Evolutionary conservation across 306 rosid species (phyloP).

Genomic region (Arachis hypogaea): DNA sequence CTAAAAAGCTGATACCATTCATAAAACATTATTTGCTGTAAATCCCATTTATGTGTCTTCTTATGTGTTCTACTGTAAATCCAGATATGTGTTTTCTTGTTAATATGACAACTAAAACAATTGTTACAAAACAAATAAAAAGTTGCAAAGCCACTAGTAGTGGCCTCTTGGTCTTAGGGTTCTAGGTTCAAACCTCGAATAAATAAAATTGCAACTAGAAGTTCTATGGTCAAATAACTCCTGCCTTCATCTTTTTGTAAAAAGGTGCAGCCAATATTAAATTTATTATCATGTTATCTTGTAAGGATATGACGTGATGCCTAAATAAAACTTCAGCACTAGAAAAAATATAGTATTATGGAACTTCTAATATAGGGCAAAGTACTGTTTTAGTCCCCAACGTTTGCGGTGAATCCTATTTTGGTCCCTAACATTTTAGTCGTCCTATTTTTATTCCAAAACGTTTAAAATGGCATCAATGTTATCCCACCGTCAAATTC

Average conservation of each 20-base stretch:
- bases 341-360: not conserved
- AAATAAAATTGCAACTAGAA: not conserved
- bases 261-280: not conserved
- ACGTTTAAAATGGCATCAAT: too few relatives aligned
- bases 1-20: not conserved
- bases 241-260: not conserved
- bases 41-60: not conserved
- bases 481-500: too few relatives aligned
- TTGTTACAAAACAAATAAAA: not conserved
- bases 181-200: too few relatives aligned
- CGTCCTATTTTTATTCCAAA: too few relatives aligned
- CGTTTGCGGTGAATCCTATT: too few relatives aligned
- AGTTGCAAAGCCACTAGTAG: too few relatives aligned
- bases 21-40: not conserved
- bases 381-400: too few relatives aligned
- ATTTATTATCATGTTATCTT: not conserved
- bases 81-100: not conserved
- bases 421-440: too few relatives aligned
- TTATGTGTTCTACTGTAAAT: not conserved
- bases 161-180: too few relatives aligned
- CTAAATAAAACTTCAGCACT: conserved; percentile 10
- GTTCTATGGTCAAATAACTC: not conserved
- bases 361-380: not conserved
- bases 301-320: conserved; percentile 18
- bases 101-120: not conserved